Evolutionary conservation across 805 yeast genomes (phyloP), one percentile per base, ranked within the genome.

Genomic region (Kodamaea jinghongensis): DNA sequence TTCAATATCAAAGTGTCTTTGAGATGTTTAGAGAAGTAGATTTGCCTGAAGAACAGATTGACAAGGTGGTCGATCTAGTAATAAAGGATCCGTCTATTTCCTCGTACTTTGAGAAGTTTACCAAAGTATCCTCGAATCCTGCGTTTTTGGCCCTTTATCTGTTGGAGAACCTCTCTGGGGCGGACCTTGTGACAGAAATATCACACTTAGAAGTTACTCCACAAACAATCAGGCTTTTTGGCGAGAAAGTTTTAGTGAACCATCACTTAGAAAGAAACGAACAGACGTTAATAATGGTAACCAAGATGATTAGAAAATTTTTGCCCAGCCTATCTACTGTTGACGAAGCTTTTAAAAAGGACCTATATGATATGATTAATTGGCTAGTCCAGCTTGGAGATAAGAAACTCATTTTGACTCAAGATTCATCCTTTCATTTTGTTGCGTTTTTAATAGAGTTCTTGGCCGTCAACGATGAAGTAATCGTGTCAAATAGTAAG

Each of bases 331-430:
- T 63, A 1, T 27, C 36, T 1, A 40, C 37, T 4, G 25, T 34
- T 0, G 49, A 55, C 6, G 52, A 46, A 1, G 52, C 51, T 2
- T 50, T 74, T 6, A 46, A 53, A 13, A 62, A 62, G 3, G 82
- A 78, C 35, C 68, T 71, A 31, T 51, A 50, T 27, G 84, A 79
- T 46, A 66, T 81, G 13, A 60, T 68, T 28, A 53, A 60, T 1
- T 81, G 78, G 71, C 44, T 78, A 6, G 29, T 63, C 2, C 49
- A 57, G 12, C 58, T 79, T 34, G 66, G 68, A 3, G 58, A 61
- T 1, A 74, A 67, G 23, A 50, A 56, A 2, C 55, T 74, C 34
- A 56, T 79, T 10, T 49, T 61, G 36, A 71, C 78, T 0, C 68
- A 62, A 15, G 14, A 16, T 2, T 61, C 75, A 1, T 46, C 52